phyloP scores from a whole-genome alignment of 306 rosid species.

The Cajanus cajan region DNA sequence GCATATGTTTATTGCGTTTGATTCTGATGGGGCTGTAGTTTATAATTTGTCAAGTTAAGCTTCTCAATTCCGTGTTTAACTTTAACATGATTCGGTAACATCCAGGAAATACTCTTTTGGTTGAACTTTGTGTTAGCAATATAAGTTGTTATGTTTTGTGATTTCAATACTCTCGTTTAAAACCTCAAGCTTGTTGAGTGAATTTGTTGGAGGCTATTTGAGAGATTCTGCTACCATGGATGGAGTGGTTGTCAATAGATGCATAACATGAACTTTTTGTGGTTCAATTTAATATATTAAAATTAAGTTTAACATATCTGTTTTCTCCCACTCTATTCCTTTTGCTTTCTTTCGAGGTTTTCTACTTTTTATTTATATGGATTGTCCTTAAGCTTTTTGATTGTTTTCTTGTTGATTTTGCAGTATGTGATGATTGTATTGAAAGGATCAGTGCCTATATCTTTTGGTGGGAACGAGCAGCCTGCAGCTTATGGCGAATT shows the following conservation, averaged over 20 bases:
- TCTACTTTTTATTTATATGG: neutral
- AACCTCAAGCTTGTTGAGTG: neutral
- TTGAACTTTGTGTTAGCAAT: neutral
- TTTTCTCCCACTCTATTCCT: neutral
- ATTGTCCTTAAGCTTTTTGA: neutral
- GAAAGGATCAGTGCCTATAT: slow-evolving; percentile 80
- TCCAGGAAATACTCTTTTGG: neutral
- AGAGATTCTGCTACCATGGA: neutral
- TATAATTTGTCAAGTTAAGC: neutral
- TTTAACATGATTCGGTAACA: neutral
- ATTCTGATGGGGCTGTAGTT: neutral
- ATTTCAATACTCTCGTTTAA: neutral
- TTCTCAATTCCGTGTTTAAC: neutral
- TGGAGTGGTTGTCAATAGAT: neutral
- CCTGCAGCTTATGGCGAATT: slow-evolving; percentile 91
- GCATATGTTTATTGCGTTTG: neutral
- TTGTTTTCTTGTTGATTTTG: neutral
- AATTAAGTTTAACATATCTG: neutral
- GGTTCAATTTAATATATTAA: neutral
- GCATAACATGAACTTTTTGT: neutral
- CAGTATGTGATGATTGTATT: slow-evolving; percentile 90
- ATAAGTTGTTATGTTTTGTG: neutral
- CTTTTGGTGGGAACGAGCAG: slow-evolving; percentile 77
- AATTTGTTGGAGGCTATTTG: neutral
- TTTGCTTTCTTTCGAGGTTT: neutral